These are phyloP conservation scores for Terana coerulea DNA, from an alignment of 768 basidiomycete species.

Conservation along the genomic window DNA sequence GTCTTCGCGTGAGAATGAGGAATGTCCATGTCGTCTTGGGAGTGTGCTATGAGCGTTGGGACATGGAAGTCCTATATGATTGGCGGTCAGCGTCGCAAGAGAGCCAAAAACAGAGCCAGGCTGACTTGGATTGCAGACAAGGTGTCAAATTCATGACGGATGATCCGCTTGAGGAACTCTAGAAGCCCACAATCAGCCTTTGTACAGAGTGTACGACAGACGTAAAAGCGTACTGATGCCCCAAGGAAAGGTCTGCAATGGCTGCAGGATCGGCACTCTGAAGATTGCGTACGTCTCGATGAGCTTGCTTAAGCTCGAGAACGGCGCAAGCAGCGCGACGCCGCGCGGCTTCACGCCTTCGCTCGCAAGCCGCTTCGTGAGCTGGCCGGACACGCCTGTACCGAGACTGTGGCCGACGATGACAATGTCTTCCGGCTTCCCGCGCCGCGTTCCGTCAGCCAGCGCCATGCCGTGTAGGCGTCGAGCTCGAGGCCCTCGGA, in stretches of 20 bases:
- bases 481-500: conserved; percentile 72
- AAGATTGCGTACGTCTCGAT: conserved; percentile 66
- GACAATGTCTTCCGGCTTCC: conserved; percentile 52
- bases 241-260: conserved; percentile 60
- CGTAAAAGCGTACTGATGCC: neutral
- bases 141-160: conserved; percentile 61
- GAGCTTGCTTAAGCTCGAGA: conserved; percentile 36
- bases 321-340: conserved; percentile 40
- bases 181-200: conserved; percentile 1
- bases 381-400: conserved; percentile 62
- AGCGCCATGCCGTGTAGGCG: conserved; percentile 78
- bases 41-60: conserved; percentile 70
- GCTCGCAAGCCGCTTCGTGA: conserved; percentile 35
- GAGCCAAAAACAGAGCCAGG: neutral
- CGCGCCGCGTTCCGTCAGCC: conserved; percentile 60
- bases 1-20: conserved; percentile 62
- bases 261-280: conserved; percentile 69
- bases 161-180: conserved; percentile 53
- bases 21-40: conserved; percentile 72
- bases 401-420: conserved; percentile 88
- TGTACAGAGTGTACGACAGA: neutral
- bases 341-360: conserved; percentile 39
- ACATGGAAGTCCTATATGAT: conserved; percentile 56
- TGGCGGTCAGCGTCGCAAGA: no score
- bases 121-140: conserved; percentile 56